These are phyloP conservation scores for Chionographis japonica DNA, from an alignment of 106 monocot species.

Conservation along the genomic window DNA sequence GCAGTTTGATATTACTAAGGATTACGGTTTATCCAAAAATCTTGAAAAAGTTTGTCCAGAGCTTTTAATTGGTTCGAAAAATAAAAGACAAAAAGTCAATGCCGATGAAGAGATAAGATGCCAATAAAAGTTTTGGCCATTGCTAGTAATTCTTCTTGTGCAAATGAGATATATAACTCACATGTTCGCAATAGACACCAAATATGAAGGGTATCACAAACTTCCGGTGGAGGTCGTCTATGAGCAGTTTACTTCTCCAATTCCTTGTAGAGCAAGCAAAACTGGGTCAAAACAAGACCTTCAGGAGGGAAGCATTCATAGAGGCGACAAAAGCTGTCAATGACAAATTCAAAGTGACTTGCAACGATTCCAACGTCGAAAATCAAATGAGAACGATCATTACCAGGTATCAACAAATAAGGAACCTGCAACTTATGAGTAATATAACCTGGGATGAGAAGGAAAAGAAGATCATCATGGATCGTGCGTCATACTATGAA, in stretches of 20 bases:
- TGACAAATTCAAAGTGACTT: constrained; percentile 22
- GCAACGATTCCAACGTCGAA: constrained; percentile 23
- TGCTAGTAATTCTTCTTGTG: not conserved
- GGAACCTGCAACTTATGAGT: constrained; percentile 12
- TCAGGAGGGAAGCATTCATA: constrained; percentile 23
- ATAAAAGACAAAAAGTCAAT: constrained; percentile 12
- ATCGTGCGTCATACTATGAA: constrained; percentile 6
- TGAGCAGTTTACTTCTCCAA: constrained; percentile 24
- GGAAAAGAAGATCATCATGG: constrained; percentile 29
- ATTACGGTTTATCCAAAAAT: constrained; percentile 24
- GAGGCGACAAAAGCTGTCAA: constrained; percentile 30
- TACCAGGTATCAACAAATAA: constrained; percentile 19
- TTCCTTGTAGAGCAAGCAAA: constrained; percentile 29
- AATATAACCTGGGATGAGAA: constrained; percentile 15
- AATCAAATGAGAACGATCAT: constrained; percentile 36
- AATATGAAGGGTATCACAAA: constrained; percentile 29
- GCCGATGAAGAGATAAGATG: constrained; percentile 19
- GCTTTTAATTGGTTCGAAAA: constrained; percentile 12
- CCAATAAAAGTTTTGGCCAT: constrained; percentile 12
- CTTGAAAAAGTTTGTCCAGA: constrained; percentile 29
- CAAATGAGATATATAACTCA: not conserved
- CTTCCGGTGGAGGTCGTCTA: constrained; percentile 28
- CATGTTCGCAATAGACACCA: not conserved
- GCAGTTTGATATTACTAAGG: not conserved
- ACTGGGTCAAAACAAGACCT: constrained; percentile 24